These are phyloP conservation scores for Dendrocalamus sinicus DNA, from an alignment of 176 grass and related monocot genomes.

Conservation along the genomic window DNA sequence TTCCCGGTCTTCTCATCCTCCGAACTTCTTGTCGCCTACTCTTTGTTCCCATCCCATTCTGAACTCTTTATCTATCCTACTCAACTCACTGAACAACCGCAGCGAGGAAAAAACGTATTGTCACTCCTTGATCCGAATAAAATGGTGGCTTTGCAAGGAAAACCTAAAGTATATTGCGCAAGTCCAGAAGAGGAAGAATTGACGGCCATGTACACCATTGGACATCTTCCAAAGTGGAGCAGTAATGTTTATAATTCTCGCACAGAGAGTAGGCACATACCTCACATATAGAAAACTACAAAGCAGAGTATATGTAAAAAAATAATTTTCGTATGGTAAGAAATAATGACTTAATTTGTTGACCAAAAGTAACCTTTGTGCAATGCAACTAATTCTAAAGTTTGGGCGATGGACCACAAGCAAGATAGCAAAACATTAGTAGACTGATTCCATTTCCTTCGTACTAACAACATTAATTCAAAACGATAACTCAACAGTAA, in stretches of 20 bases:
- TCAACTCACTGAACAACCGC: not conserved
- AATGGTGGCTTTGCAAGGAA: slow-evolving; percentile 16
- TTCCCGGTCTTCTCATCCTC: not conserved
- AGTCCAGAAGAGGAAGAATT: slow-evolving; percentile 11
- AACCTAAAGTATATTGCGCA: not conserved
- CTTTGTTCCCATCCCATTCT: not conserved
- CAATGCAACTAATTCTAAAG: not conserved
- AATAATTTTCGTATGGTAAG: slow-evolving; percentile 30
- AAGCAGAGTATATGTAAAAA: not conserved
- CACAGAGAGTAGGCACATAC: not conserved
- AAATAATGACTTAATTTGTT: slow-evolving; percentile 23
- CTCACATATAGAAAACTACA: not conserved
- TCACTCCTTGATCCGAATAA: slow-evolving; percentile 19
- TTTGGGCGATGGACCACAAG: slow-evolving; percentile 6
- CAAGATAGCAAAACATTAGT: not conserved
- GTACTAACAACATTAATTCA: not conserved
- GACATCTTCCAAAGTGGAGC: slow-evolving; percentile 3
- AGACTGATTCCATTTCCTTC: slow-evolving; percentile 18
- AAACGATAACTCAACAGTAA: not conserved
- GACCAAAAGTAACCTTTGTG: not conserved
- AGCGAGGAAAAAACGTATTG: not conserved
- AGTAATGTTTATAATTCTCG: slow-evolving; percentile 1
- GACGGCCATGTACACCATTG: slow-evolving; percentile 15
- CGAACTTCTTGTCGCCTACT: slow-evolving; percentile 36
- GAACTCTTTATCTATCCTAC: not conserved